Base-by-base conservation (phyloP, 148 eudicot species). In the Heliosperma pusillum region DNA sequence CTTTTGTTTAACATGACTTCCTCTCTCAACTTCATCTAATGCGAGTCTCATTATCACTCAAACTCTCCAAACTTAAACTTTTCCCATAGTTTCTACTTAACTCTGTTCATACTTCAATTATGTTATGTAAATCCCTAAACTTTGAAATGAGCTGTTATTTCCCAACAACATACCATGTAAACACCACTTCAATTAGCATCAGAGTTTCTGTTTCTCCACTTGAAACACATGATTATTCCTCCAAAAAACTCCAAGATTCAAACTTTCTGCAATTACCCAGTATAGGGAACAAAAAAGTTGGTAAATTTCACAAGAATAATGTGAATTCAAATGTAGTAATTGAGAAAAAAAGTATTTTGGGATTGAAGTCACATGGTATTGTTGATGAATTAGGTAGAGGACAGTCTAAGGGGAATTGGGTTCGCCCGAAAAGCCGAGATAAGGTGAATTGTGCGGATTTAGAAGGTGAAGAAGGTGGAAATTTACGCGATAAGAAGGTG, bases 111-210 rank as follows among this genome's bases (percentile, higher is more conserved):
- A n/a, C n/a, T n/a, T n/a, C 53, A 59, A 66, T 20, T 17, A 88
- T 88, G 92, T 81, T 86, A 59, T 82, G 73, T 73, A 85, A 84
- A 77, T 52, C 85, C 42, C 89, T 83, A 73, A 73, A 73, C 75
- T 52, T 85, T 53, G 90, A 88, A 65, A 73, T 85, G 80, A 87
- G 70, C 29, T 70, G 72, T 71, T 83, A 79, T 53, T 78, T 90
- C 66, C 84, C 71, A 68, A 40, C 74, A 30, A 72, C 82, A 12
- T 72, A 70, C 62, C 73, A 87, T 78, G 67, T 79, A 13, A 84
- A 84, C 52, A 74, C 82, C 66, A 69, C 83, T 56, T 64, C 83
- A 40, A 66, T 86, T 60, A 74, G 52, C 69, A 69, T 81, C 26
- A 81, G 74, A 30, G 58, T 83, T 12, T 80, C 89, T 12, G 74